Evolutionary conservation across 148 eudicot species (phyloP), one percentile per base, ranked within the genome.

Genomic region (Rhododendron griersonianum): DNA sequence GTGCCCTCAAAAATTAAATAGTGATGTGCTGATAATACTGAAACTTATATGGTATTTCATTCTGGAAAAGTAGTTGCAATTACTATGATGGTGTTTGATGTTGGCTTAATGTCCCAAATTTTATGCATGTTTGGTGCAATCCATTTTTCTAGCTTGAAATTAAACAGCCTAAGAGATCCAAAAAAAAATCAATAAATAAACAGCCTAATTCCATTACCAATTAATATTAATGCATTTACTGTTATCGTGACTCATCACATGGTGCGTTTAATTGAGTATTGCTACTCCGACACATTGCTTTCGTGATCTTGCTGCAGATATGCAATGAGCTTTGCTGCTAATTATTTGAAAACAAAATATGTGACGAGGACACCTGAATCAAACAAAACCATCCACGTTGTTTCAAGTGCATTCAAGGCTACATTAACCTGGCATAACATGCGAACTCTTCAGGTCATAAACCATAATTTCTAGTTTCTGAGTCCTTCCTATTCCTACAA

Each of bases 361-460:
- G 94, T 95, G 85, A 92, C 87, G 88, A 95, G 99, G 88, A 87
- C 98, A 73, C 98, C 99, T 74, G 95, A 92, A 89, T 86, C 92
- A 86, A 93, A 90, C 81, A 97, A 95, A 91, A 88, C 87, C 39
- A 87, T 95, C 78, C 99, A 97, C 86, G 91, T 97, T 75, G 88
- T 97, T 81, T 97, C 99, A 41, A 97, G 99, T 86, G 98, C 93
- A 47, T 90, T 97, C 63, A 97, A 97, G 89, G 99, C 99, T 85
- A 89, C 92, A 50, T 86, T 92, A 75, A 93, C 95, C 47, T 97
- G 99, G 99, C 98, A 97, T 89, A 93, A 95, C 91, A 94, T 95
- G 98, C 90, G 95, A 84, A 93, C 99, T 80, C 99, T 97, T 89
- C 99, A 94, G 99, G 99, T 96, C 69, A 89, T 59, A 69, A 74